These are phyloP conservation scores for Skeletonema tropicum DNA, from an alignment of 108 stramenopile genomes.

Conservation along the genomic window DNA sequence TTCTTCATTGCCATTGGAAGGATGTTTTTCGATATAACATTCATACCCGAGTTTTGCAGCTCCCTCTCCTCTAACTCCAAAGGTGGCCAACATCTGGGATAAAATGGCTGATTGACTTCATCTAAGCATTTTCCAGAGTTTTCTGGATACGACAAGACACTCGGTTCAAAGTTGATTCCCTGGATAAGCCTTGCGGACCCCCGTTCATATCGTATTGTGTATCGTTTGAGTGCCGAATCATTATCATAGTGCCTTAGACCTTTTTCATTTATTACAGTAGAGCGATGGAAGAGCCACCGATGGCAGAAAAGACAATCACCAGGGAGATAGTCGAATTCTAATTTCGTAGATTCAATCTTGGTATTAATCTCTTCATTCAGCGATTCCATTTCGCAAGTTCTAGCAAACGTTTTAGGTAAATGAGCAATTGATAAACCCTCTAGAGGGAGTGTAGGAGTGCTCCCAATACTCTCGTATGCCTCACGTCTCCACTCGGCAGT, in stretches of 20 bases:
- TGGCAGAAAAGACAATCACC: slow-evolving; percentile 41
- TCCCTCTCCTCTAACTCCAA: neutral
- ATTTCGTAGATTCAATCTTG: slow-evolving; percentile 15
- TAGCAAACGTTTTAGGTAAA: neutral
- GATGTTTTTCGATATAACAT: neutral
- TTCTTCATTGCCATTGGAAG: slow-evolving; percentile 1
- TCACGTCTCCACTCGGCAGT: slow-evolving; percentile 11
- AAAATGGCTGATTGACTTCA: slow-evolving; percentile 25
- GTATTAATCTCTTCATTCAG: slow-evolving; percentile 12
- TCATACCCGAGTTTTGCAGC: neutral
- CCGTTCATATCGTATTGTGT: slow-evolving; percentile 39
- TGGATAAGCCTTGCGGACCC: slow-evolving; percentile 30
- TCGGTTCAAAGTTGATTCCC: slow-evolving; percentile 23
- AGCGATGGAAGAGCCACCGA: no score
- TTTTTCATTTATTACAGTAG: no score
- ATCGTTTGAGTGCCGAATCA: slow-evolving; percentile 34
- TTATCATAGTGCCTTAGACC: no score
- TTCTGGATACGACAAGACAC: slow-evolving; percentile 13
- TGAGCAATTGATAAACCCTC: slow-evolving; percentile 6
- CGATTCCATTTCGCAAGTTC: slow-evolving; percentile 17
- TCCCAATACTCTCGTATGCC: slow-evolving; percentile 15
- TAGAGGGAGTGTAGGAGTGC: no score
- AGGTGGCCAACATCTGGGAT: slow-evolving; percentile 24
- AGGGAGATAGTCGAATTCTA: slow-evolving; percentile 22
- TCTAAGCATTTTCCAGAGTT: slow-evolving; percentile 33